These are phyloP conservation scores for Irpex sp. DNA, from an alignment of 1,284 basidiomycete species.

Conservation along the genomic window DNA sequence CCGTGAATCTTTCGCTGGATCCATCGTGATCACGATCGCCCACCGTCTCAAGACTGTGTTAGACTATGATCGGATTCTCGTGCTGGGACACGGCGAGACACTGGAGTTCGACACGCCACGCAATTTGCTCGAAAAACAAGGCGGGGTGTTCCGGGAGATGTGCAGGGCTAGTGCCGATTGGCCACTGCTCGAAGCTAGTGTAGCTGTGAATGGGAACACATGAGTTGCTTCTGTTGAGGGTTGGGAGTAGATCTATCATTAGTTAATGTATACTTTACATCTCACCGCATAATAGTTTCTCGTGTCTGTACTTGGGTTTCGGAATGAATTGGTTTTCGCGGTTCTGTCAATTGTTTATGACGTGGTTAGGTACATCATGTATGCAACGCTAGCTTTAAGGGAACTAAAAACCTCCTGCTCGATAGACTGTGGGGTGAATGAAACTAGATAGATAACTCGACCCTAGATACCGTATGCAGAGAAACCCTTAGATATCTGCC, in stretches of 20 bases:
- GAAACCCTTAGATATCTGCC: neutral
- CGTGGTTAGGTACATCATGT: too few species aligned
- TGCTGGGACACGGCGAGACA: constrained; percentile 66
- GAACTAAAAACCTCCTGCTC: too few species aligned
- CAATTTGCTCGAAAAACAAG: constrained; percentile 51
- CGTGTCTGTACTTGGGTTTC: too few species aligned
- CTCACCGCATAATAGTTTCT: neutral
- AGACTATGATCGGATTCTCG: constrained; percentile 80
- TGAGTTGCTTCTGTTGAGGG: neutral
- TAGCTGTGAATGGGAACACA: neutral
- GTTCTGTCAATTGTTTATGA: too few species aligned
- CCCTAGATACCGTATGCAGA: too few species aligned
- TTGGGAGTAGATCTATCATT: neutral
- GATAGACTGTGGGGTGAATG: too few species aligned
- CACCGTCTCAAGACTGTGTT: constrained; percentile 72
- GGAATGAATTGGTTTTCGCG: too few species aligned
- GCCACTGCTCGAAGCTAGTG: constrained; percentile 23
- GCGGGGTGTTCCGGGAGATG: constrained; percentile 67
- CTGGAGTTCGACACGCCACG: constrained; percentile 71
- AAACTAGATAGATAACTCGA: too few species aligned
- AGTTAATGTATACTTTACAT: neutral
- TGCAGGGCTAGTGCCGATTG: constrained; percentile 66
- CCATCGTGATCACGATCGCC: constrained; percentile 84
- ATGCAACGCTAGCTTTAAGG: too few species aligned
- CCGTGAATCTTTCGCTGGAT: constrained; percentile 66